Percentiles rank a stretch among this genome's conserved stretches.
These are phyloP conservation scores for Tetrapisispora phaffii DNA, from an alignment of 805 yeast genomes.

Conservation along the genomic window DNA sequence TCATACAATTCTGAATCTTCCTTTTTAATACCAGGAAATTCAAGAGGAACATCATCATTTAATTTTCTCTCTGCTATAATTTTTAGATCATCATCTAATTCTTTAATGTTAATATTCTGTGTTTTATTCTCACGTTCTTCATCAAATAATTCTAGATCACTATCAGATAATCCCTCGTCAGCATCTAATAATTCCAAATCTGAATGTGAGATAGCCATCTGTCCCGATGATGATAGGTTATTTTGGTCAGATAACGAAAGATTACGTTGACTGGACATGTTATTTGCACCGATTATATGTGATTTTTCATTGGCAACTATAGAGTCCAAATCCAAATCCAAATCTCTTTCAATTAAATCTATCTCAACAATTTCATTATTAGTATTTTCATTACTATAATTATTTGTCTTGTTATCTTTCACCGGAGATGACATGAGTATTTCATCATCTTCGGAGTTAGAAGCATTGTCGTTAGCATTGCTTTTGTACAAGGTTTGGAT, in stretches of 20 bases:
- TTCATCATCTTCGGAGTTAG: conserved; percentile 8
- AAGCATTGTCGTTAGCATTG: neutral
- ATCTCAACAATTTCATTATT: conserved; percentile 11
- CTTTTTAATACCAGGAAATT: conserved; percentile 9
- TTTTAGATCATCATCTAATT: conserved; percentile 28
- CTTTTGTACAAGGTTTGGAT: neutral
- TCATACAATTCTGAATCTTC: conserved; percentile 3
- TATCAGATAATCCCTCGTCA: conserved; percentile 27
- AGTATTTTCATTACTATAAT: neutral
- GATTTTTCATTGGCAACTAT: neutral
- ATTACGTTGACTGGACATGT: neutral
- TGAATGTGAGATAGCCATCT: conserved; percentile 12
- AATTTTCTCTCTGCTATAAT: conserved; percentile 26
- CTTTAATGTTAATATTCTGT: conserved; percentile 17
- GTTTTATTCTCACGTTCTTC: conserved; percentile 28
- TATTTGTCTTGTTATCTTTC: neutral
- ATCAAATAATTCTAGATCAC: conserved; percentile 29
- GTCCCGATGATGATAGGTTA: neutral
- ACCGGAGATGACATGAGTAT: conserved; percentile 26
- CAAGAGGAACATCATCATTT: conserved; percentile 7
- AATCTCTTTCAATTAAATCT: conserved; percentile 18
- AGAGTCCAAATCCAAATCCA: conserved; percentile 7
- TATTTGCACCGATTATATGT: neutral
- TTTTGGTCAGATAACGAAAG: neutral
- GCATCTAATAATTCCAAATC: conserved; percentile 14